Evolutionary conservation across 495 filamentous ascomycete genomes (phyloP).

Genomic region (Aspergillus nidulans): DNA sequence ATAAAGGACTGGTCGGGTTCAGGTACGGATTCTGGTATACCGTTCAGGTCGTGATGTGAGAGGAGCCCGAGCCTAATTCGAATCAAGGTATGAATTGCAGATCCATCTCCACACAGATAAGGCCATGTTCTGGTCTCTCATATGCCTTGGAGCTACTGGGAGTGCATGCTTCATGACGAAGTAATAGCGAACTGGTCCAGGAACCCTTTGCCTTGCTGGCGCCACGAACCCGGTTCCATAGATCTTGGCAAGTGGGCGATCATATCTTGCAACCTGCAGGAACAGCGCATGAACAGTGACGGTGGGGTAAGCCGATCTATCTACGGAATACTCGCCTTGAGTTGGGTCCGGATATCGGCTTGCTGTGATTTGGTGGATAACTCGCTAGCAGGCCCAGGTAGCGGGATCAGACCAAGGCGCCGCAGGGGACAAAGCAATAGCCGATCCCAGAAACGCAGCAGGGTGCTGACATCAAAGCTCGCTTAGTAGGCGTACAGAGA

Average conservation of each 20-base stretch:
- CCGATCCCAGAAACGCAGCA: neutral
- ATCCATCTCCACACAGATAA: neutral
- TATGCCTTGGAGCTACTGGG: neutral
- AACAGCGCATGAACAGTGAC: neutral
- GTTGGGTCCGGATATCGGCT: neutral
- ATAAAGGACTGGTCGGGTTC: neutral
- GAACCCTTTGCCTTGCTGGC: neutral
- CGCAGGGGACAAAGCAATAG: neutral
- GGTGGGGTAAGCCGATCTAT: slow-evolving; percentile 1
- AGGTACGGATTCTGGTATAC: neutral
- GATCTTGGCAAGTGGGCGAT: slow-evolving; percentile 7
- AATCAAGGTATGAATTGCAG: slow-evolving; percentile 4
- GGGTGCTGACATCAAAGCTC: neutral
- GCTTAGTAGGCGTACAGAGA: neutral
- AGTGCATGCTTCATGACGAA: neutral
- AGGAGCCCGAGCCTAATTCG: neutral
- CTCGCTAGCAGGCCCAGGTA: neutral
- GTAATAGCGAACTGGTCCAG: neutral
- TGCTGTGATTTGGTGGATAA: neutral
- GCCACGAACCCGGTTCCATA: neutral
- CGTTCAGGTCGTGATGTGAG: neutral
- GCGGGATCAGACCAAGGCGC: neutral
- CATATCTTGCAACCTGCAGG: slow-evolving; percentile 10
- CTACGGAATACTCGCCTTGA: neutral
- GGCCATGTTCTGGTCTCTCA: too few relatives aligned